Evolutionary conservation across 176 grass and related monocot genomes (phyloP), one percentile per base, ranked within the genome.

Genomic region (Oryza australiensis): DNA sequence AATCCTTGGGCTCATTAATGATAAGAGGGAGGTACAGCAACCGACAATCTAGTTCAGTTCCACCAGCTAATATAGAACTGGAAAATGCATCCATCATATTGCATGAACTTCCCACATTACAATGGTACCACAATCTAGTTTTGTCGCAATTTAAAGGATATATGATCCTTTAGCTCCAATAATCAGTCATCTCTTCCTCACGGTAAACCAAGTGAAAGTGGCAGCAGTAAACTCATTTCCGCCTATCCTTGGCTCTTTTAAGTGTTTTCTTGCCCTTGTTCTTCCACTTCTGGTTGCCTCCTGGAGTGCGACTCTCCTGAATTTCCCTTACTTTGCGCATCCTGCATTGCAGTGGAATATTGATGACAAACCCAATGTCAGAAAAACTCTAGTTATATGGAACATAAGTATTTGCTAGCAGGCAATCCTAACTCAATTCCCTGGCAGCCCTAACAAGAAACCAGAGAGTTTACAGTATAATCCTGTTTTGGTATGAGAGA

Each of bases 271-370:
- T 79, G 41, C 90, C 95, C 84, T 79, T 94, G 67, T 84, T 92
- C 71, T 93, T 97, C 95, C 90, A 97, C 88, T 93, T 97, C 29
- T 89, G 81, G 32, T 87, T 83, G 68, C 92, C 86, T 57, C 92
- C 82, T 29, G 92, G 86, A 0, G 49, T 75, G 43, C 84, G 92
- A 4, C 13, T 70, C 78, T 87, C 86, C 48, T 90, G 80, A 68
- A 97, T 97, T 82, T 97, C 92, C 43, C 64, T 57, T n/a, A 94
- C 78, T 88, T 94, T 97, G 18, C 92, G 86, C 68, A 83, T 94
- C 86, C 95, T 97, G 80, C 45, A 91, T 70, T 94, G 18, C 22
- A 51, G 70, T 76, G 4, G 37, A 70, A 70, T 60, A 76, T 22
- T 12, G 26, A 81, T 20, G 43, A 7, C 26, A 63, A 59, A 60